A percentile compares a stretch with the other conserved stretches of the same genome.
Conservation (phyloP, 148 eudicot species). For the Rhododendron ovatum region DNA sequence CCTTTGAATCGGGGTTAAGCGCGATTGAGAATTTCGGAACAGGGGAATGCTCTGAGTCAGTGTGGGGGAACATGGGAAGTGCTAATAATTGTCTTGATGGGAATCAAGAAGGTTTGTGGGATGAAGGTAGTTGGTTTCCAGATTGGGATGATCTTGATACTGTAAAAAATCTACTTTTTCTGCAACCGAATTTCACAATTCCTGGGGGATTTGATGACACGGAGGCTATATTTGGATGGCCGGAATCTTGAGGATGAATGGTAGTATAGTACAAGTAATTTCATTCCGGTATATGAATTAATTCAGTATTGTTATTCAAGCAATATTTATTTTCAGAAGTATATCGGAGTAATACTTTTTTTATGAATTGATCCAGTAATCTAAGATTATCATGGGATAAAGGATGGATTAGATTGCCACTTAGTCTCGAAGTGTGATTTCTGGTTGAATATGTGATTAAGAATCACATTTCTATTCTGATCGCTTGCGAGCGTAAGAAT, state of each 20-base stretch:
- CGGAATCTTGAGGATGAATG: neutral
- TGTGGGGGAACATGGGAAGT: neutral
- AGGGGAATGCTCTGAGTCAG: neutral
- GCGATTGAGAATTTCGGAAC: neutral
- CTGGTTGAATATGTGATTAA: too few relatives aligned
- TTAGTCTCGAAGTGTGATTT: neutral
- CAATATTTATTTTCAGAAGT: too few relatives aligned
- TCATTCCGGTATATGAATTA: too few relatives aligned
- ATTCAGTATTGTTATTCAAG: too few relatives aligned
- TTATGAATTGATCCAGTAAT: too few relatives aligned
- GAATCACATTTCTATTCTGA: too few relatives aligned
- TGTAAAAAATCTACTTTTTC: neutral
- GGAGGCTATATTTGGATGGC: neutral
- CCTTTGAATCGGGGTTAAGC: neutral
- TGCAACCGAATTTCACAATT: neutral
- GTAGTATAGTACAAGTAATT: neutral
- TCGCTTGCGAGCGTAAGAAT: neutral
- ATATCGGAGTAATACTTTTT: neutral
- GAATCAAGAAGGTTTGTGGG: neutral
- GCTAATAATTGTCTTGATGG: neutral
- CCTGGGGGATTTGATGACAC: neutral
- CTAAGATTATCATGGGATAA: too few relatives aligned
- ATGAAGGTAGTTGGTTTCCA: neutral
- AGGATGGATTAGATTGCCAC: neutral
- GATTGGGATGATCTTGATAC: neutral